Base-by-base conservation (phyloP, 208 protist species). In the Strigomonas culicis region DNA sequence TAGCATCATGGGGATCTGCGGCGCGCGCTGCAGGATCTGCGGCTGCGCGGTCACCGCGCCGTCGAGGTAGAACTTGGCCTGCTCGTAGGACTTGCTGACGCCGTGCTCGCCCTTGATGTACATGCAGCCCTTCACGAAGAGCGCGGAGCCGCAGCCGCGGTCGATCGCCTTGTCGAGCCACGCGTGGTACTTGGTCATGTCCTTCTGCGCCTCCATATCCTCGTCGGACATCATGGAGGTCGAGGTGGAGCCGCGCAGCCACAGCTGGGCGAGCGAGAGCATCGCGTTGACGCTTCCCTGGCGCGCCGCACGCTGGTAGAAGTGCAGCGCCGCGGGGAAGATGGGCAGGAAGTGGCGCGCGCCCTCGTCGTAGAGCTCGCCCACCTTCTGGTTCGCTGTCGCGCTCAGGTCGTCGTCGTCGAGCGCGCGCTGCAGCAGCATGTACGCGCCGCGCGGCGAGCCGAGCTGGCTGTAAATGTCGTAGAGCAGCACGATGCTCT, bases 271-370 rank as follows among this genome's bases (percentile, higher is more conserved):
- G 22, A 94, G 78, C 49, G 76, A 79, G 43, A 94, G 75, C 91
- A 96, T 94, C 19, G 85, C 82, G 61, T 83, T 79, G n/a, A 90
- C 82, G 67, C 76, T 80, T 21, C 91, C 91, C 22, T 84, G 74
- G 58, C 80, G 66, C 24, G 91, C 91, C 27, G 91, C 91, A 39
- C 88, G 91, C 74, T 96, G 86, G 75, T 92, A 94, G 64, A 94
- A 96, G 74, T 90, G 86, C 28, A 96, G 30, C 4, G 91, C 88
- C 22, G 86, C 87, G 10, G 88, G 86, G 72, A 96, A 94, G 32
- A 94, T 67, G 1, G 91, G 88, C 11, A 91, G 75, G 59, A 96
- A 94, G 76, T 91, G 73, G 43, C 83, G 77, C 7, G 79, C 82
- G 4, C 88, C 91, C n/a, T 78, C 62, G 72, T 94, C 88, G 76